Conservation (phyloP, 768 basidiomycete genomes). For the Rhodotorula taiwanensis region DNA sequence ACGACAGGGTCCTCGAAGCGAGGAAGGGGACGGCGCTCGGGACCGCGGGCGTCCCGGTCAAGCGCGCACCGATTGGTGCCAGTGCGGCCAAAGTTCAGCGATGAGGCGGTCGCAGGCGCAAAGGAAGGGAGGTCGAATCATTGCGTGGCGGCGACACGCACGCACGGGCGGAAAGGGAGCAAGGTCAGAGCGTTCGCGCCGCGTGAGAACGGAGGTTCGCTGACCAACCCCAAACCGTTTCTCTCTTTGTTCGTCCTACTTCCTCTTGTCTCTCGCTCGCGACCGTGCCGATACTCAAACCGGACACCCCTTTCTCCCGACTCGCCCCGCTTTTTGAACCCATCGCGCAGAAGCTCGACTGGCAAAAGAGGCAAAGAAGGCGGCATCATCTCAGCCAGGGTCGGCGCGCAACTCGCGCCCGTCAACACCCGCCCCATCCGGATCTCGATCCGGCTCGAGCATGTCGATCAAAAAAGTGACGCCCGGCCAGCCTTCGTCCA, state of each 20-base stretch:
- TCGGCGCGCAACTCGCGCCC: neutral
- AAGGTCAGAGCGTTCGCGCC: conserved; percentile 14
- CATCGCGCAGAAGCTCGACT: conserved; percentile 9
- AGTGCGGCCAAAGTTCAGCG: neutral
- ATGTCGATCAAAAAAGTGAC: neutral
- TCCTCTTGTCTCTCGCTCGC: neutral
- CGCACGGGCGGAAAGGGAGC: no score
- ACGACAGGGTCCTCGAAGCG: conserved; percentile 76
- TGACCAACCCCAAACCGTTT: neutral
- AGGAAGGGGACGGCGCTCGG: conserved; percentile 59
- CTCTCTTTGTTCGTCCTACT: no score
- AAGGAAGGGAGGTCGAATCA: neutral
- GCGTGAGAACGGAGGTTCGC: no score
- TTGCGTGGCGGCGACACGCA: no score
- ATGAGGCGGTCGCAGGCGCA: neutral
- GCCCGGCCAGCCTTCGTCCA: neutral
- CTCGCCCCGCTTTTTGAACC: conserved; percentile 17
- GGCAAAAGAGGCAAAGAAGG: conserved; percentile 13
- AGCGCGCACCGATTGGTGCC: no score
- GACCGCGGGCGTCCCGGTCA: neutral
- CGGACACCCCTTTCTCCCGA: neutral
- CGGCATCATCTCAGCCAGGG: neutral
- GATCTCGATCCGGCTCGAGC: neutral
- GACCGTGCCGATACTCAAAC: neutral
- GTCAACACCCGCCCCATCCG: neutral